Conservation (phyloP, 257 asterid species). For the Hygrophila difformis region DNA sequence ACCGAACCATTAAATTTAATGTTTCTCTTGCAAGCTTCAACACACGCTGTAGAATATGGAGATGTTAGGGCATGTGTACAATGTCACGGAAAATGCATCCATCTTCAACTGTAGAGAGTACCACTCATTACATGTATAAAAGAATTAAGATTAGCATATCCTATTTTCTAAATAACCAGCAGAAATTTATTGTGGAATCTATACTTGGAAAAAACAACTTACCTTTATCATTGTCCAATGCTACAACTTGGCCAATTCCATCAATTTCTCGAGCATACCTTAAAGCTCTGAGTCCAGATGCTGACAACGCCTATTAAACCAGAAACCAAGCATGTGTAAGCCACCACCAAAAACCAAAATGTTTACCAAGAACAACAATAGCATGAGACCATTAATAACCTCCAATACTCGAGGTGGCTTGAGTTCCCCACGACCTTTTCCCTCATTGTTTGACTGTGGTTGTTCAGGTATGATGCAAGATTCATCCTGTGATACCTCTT, state of each 20-base stretch:
- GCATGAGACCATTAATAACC: constrained; percentile 35
- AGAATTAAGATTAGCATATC: too few relatives aligned
- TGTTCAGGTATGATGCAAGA: constrained; percentile 32
- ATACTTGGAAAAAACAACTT: constrained; percentile 10
- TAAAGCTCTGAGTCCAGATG: constrained; percentile 92
- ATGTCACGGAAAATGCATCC: too few relatives aligned
- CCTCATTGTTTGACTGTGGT: constrained; percentile 23
- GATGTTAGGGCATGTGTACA: too few relatives aligned
- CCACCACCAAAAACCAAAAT: neutral
- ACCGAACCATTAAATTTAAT: constrained; percentile 85
- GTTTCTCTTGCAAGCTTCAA: constrained; percentile 91
- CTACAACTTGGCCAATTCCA: constrained; percentile 89
- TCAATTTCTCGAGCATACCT: constrained; percentile 94
- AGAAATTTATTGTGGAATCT: constrained; percentile 2
- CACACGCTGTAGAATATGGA: constrained; percentile 57
- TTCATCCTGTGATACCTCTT: constrained; percentile 32
- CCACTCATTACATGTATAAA: too few relatives aligned
- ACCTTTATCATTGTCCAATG: constrained; percentile 90
- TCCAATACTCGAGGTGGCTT: constrained; percentile 81
- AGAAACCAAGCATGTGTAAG: constrained; percentile 10
- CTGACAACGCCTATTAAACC: constrained; percentile 70
- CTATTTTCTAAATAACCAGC: too few relatives aligned
- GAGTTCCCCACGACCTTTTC: constrained; percentile 39
- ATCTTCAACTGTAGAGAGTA: too few relatives aligned
- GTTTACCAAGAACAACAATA: constrained; percentile 7